phyloP scores from a whole-genome alignment of 1,284 basidiomycete species.

The Earliella scabrosa region DNA sequence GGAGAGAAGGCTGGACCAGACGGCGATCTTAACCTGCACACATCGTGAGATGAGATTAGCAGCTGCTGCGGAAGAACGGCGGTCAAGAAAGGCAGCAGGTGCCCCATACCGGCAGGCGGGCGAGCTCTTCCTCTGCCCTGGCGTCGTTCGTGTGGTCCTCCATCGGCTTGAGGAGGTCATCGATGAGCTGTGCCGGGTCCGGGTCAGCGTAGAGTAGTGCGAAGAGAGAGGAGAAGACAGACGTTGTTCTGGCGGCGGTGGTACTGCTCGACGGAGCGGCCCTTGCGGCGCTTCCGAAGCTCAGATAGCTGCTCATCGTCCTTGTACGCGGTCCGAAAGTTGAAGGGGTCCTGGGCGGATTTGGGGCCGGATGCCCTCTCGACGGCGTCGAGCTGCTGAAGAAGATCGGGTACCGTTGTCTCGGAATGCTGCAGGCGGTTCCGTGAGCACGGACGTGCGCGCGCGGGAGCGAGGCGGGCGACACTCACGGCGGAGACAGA shows the following conservation, averaged over 20 bases:
- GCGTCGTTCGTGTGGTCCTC: constrained; percentile 83
- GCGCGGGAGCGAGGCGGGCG: background rate
- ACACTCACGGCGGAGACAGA: constrained; percentile 8
- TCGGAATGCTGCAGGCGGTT: constrained; percentile 27
- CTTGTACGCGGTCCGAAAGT: constrained; percentile 58
- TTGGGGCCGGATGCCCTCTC: constrained; percentile 27
- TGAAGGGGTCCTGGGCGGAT: constrained; percentile 57
- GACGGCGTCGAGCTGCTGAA: constrained; percentile 30
- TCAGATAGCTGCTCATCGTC: constrained; percentile 62
- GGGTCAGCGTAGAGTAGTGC: background rate
- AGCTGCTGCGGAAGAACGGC: background rate
- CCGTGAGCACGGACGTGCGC: constrained; percentile 12
- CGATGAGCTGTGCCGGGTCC: constrained; percentile 65
- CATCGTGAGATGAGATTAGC: background rate
- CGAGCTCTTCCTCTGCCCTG: constrained; percentile 61
- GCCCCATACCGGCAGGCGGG: constrained; percentile 63
- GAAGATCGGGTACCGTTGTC: constrained; percentile 29
- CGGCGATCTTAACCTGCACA: constrained; percentile 81
- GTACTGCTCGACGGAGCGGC: constrained; percentile 70
- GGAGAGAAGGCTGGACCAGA: constrained; percentile 80
- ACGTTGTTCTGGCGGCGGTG: constrained; percentile 87
- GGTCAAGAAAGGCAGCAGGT: background rate
- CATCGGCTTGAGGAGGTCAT: constrained; percentile 86
- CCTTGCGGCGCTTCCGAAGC: constrained; percentile 61
- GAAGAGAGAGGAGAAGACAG: constrained; percentile 26